A percentile compares a stretch with the other conserved stretches of the same genome.
Evolutionary conservation across 1,284 basidiomycete species (phyloP).

Genomic region (Cryptococcus amylolentus): DNA sequence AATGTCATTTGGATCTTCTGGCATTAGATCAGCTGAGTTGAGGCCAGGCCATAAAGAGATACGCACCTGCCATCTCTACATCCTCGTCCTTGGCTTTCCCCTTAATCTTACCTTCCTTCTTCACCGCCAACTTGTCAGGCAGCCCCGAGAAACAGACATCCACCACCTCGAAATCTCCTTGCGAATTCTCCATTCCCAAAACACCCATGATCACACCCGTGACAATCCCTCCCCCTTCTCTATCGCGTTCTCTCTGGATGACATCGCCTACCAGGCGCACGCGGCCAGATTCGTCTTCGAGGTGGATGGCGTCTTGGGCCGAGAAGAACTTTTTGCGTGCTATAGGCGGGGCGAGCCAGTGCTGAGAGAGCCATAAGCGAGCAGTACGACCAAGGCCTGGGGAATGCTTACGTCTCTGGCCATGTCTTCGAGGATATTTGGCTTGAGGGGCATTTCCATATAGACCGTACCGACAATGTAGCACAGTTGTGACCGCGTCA

Average conservation of each 20-base stretch:
- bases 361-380: slow-evolving; percentile 54
- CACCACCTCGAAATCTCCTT: slow-evolving; percentile 89
- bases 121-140: slow-evolving; percentile 57
- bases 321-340: slow-evolving; percentile 71
- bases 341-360: slow-evolving; percentile 81
- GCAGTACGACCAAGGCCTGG: neutral
- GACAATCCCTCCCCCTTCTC: slow-evolving; percentile 62
- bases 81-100: slow-evolving; percentile 46
- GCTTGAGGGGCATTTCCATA: slow-evolving; percentile 97
- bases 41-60: too few species aligned
- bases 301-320: slow-evolving; percentile 72
- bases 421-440: slow-evolving; percentile 92
- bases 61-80: slow-evolving; percentile 27
- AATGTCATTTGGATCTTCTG: neutral
- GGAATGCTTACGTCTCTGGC: slow-evolving; percentile 71
- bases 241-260: slow-evolving; percentile 46
- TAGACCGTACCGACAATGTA: slow-evolving; percentile 94
- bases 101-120: slow-evolving; percentile 36
- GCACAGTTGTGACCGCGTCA: slow-evolving; percentile 77
- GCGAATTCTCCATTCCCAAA: slow-evolving; percentile 80
- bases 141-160: slow-evolving; percentile 82
- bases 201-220: slow-evolving; percentile 88
- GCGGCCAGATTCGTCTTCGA: slow-evolving; percentile 94
- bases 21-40: neutral
- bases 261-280: slow-evolving; percentile 77